Evolutionary conservation across 192 early-diverging fungal species (phyloP), one percentile per base, ranked within the genome.

Genomic region (Coemansia sp.): DNA sequence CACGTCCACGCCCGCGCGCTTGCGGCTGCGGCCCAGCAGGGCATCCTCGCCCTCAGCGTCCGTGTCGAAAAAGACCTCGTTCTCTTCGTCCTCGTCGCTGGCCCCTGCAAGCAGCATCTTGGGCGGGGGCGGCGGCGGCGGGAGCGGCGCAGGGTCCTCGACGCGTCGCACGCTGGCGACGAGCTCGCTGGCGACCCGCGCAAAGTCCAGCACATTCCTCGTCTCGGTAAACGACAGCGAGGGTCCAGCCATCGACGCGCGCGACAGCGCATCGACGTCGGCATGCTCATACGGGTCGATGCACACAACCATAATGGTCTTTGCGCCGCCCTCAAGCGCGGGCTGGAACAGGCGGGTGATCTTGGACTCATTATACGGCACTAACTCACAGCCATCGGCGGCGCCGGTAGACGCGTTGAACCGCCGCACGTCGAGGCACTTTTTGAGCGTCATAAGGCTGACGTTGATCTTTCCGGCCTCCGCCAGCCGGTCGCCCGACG

Each of bases 381-480:
- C 90, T 20, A 84, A 66, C 65, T 76, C 70, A 7, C 7, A 5
- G 32, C 32, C 32, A 7, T 35, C 20, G 46, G 58, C 14, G 4
- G 12, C 41, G 20, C 17, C 53, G 11, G 58, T 5, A 19, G 60
- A 7, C 1, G 79, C 70, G 71, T 92, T 92, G 41, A 70, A 67
- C 40, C 88, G 67, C 8, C 88, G 61, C 4, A 87, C 85, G 25
- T 90, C 88, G 70, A 93, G 85, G 61, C 89, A 91, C 66, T 92
- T 90, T 15, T 90, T 86, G 2, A 92, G 73, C 5, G 87, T 86
- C 86, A 91, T 87, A 56, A 91, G 71, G 40, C 87, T 86, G 37
- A 84, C 89, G 76, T 92, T 91, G 68, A 88, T 89, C 45, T 88
- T 87, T 35, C 87, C 86, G 0, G 86, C 84, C 68, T 91, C 91